Percentiles rank a stretch among this genome's conserved stretches.
phyloP scores from a whole-genome alignment of 768 basidiomycete genomes.

The Lanmaoa rubissima region DNA sequence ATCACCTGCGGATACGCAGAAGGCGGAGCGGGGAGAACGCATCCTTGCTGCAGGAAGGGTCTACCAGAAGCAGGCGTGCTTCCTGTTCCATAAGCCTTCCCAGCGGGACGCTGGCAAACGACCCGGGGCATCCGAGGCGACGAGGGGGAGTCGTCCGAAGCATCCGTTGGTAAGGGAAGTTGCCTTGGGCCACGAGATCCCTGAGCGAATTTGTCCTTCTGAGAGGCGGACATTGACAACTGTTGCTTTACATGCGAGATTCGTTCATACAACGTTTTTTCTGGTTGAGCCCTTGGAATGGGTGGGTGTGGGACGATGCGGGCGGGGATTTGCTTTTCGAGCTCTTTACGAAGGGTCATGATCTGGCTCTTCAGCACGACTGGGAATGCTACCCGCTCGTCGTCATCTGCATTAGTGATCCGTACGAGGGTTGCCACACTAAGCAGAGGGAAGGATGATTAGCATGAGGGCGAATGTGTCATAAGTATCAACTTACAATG shows the following conservation, averaged over 20 bases:
- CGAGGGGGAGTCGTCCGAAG: not conserved
- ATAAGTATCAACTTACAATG: conserved; percentile 56
- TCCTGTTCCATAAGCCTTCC: not conserved
- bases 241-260: not conserved
- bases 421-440: conserved; percentile 76
- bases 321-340: conserved; percentile 43
- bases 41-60: not conserved
- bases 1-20: conserved; percentile 29
- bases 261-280: not conserved
- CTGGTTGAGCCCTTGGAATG: not conserved
- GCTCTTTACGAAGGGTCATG: conserved; percentile 58
- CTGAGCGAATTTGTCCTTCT: not conserved
- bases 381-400: conserved; percentile 50
- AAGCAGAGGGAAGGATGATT: not conserved
- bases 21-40: conserved; percentile 20
- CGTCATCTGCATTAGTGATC: conserved; percentile 50
- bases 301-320: not conserved
- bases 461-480: not conserved
- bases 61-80: not conserved
- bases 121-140: not conserved
- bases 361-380: conserved; percentile 56
- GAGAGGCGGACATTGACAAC: not conserved
- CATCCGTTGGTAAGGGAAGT: not conserved
- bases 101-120: not conserved
- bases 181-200: not conserved